Percentiles rank a stretch among this genome's conserved stretches.
Evolutionary conservation across 441 rosid species (phyloP).

Genomic region (Raphanus hybrid): DNA sequence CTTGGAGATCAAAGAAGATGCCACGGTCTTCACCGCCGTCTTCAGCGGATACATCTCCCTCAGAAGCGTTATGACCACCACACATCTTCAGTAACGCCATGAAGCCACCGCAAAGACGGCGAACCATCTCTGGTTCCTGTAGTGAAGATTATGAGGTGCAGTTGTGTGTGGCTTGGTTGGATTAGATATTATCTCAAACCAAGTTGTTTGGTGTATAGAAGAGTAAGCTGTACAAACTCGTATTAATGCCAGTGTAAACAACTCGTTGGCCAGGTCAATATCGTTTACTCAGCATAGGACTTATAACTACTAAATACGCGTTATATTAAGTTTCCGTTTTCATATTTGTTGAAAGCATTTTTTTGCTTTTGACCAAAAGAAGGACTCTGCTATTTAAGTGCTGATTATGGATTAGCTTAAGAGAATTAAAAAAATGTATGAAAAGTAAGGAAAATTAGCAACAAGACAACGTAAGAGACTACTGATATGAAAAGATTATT

Average conservation of each 20-base stretch:
- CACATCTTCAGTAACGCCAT: conserved; percentile 39
- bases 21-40: conserved; percentile 39
- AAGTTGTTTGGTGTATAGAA: background rate
- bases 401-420: conserved; percentile 8
- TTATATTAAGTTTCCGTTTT: conserved; percentile 19
- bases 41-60: conserved; percentile 21
- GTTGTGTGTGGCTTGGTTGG: conserved; percentile 8
- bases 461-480: background rate
- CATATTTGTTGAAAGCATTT: conserved; percentile 4
- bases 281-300: conserved; percentile 30
- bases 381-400: background rate
- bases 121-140: conserved; percentile 32
- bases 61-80: conserved; percentile 26
- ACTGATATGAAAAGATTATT: background rate
- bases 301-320: conserved; percentile 33
- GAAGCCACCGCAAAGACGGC: conserved; percentile 43
- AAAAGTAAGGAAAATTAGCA: background rate
- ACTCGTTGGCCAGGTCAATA: conserved; percentile 36
- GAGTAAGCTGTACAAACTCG: background rate
- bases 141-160: conserved; percentile 13
- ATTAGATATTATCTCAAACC: conserved; percentile 17
- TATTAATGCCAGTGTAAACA: conserved; percentile 17
- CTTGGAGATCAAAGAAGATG: conserved; percentile 67
- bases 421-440: background rate
- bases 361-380: background rate